Percentiles rank a stretch among this genome's conserved stretches.
Evolutionary conservation across 176 grass and related monocot genomes (phyloP).

Genomic region (Thalia dealbata): DNA sequence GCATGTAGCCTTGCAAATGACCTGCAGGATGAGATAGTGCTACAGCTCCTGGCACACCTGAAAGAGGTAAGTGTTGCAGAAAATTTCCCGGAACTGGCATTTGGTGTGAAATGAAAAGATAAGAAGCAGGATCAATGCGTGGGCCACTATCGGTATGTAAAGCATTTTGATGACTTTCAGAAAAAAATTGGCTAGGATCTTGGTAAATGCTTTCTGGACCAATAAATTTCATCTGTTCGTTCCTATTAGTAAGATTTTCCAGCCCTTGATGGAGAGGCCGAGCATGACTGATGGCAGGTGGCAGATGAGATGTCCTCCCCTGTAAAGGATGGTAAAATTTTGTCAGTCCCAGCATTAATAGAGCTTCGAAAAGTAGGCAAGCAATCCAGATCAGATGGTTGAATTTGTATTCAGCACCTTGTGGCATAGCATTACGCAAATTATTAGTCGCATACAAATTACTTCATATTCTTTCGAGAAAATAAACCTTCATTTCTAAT

Average conservation of each 20-base stretch:
- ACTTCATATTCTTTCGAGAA: constrained; percentile 27
- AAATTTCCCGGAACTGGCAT: constrained; percentile 48
- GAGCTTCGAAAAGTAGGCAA: constrained; percentile 25
- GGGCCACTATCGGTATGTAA: neutral
- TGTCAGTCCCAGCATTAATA: constrained; percentile 31
- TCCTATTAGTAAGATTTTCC: neutral
- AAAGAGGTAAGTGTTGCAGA: constrained; percentile 25
- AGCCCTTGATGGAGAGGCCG: neutral
- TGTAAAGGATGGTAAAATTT: constrained; percentile 53
- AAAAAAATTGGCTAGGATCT: neutral
- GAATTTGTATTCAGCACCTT: constrained; percentile 35
- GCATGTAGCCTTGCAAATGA: constrained; percentile 53
- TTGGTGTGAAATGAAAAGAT: constrained; percentile 56
- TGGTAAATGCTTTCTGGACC: neutral
- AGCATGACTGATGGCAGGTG: neutral
- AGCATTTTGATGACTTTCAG: neutral
- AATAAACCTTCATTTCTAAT: constrained; percentile 37
- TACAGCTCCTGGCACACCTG: constrained; percentile 56
- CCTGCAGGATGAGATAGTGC: constrained; percentile 47
- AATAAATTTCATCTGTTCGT: neutral
- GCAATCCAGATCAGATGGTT: constrained; percentile 32
- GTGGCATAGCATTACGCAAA: constrained; percentile 40
- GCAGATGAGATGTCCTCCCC: constrained; percentile 34
- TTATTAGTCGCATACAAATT: constrained; percentile 33
- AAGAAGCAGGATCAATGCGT: neutral